Evolutionary conservation across 345 rosid genomes (phyloP).

Genomic region (Schrenkiella parvula): DNA sequence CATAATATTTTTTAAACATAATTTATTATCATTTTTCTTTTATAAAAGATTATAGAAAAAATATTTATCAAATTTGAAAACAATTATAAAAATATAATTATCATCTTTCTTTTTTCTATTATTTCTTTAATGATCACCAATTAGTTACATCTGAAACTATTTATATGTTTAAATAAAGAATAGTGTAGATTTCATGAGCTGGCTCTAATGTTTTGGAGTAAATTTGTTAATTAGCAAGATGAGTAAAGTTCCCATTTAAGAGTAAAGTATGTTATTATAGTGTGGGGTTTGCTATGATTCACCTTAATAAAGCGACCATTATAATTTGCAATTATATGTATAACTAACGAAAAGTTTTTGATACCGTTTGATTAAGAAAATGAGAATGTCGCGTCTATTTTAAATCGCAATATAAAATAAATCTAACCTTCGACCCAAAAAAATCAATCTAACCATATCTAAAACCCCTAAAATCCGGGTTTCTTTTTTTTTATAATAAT

Average conservation of each 20-base stretch:
- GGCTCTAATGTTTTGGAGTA: not conserved
- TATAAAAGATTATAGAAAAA: no score
- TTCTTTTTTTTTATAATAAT: not conserved
- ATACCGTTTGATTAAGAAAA: slow-evolving; percentile 12
- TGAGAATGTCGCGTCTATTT: slow-evolving; percentile 1
- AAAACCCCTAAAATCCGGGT: slow-evolving; percentile 24
- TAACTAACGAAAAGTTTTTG: slow-evolving; percentile 5
- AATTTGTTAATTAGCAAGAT: not conserved
- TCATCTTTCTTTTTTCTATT: no score
- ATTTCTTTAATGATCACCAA: no score
- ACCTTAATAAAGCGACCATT: slow-evolving; percentile 11
- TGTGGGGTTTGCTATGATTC: slow-evolving; percentile 11
- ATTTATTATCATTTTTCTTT: no score
- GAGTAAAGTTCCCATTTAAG: slow-evolving; percentile 5
- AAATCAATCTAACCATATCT: slow-evolving; percentile 24
- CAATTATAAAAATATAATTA: no score
- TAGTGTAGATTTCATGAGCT: not conserved
- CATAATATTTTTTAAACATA: no score
- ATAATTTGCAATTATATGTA: not conserved
- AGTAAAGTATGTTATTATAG: slow-evolving; percentile 4
- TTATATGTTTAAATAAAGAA: not conserved
- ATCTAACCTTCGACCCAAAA: no score
- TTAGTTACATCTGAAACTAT: no score
- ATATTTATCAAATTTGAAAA: no score
- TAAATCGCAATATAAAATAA: no score